Evolutionary conservation across 352 stramenopile genomes (phyloP).

Genomic region (Phytopythium kandeliae): DNA sequence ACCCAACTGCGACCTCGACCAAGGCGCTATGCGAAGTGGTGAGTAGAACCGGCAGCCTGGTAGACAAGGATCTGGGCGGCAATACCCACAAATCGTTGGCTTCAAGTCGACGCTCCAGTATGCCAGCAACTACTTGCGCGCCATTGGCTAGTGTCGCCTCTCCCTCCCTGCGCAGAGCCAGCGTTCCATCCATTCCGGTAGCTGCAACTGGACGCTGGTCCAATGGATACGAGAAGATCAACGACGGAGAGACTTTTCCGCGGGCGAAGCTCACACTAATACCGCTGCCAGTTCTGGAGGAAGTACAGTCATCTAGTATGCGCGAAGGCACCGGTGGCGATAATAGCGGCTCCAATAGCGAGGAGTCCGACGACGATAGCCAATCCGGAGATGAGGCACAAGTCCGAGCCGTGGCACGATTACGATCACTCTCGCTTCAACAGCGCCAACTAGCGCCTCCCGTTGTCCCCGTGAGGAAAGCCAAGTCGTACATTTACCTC

Average conservation of each 20-base stretch:
- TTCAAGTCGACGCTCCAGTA: constrained; percentile 20
- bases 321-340: background rate
- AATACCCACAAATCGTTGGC: background rate
- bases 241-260: constrained; percentile 3
- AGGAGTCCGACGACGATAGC: constrained; percentile 5
- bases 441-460: constrained; percentile 7
- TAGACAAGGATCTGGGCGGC: too few relatives aligned
- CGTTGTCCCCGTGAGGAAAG: constrained; percentile 12
- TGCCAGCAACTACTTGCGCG: constrained; percentile 7
- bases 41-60: too few relatives aligned
- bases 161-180: constrained; percentile 13
- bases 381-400: background rate
- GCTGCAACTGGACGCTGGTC: constrained; percentile 7
- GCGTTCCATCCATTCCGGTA: constrained; percentile 14
- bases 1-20: too few relatives aligned
- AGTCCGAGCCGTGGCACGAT: background rate
- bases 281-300: constrained; percentile 12
- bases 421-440: constrained; percentile 20
- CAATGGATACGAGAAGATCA: constrained; percentile 7
- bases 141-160: background rate
- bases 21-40: too few relatives aligned
- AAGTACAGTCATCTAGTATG: background rate
- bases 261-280: constrained; percentile 6
- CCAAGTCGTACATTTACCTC: constrained; percentile 23
- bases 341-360: constrained; percentile 15